These are phyloP conservation scores for Claviceps sp. DNA, from an alignment of 2,329 filamentous ascomycete species.

Conservation along the genomic window DNA sequence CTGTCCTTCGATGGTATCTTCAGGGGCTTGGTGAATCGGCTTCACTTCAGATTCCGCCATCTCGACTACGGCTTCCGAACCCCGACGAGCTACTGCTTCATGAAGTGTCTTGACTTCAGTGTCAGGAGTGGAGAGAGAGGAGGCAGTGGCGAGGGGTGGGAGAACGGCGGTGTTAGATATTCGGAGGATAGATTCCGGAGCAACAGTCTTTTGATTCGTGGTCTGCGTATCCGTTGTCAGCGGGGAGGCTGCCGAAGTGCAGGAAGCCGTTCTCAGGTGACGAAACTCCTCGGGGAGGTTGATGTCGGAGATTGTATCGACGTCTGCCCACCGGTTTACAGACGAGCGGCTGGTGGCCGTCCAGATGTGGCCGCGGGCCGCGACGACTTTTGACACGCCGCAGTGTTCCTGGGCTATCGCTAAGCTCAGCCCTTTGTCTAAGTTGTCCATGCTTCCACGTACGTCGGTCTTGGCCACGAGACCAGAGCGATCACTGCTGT, in stretches of 20 bases:
- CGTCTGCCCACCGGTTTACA: conserved; percentile 81
- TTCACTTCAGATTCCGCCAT: conserved; percentile 25
- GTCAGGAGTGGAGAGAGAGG: conserved; percentile 39
- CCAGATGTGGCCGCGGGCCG: conserved; percentile 69
- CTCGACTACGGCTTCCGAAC: conserved; percentile 18
- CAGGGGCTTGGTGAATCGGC: conserved; percentile 54
- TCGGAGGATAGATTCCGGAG: conserved; percentile 62
- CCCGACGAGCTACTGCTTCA: conserved; percentile 26
- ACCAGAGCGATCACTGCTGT: conserved; percentile 85
- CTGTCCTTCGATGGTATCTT: conserved; percentile 84
- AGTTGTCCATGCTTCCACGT: conserved; percentile 47
- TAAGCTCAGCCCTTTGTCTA: conserved; percentile 80
- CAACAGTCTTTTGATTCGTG: conserved; percentile 49
- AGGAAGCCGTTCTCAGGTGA: conserved; percentile 34
- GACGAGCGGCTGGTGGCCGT: conserved; percentile 81
- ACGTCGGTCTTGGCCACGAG: conserved; percentile 95
- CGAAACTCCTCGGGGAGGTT: conserved; percentile 45
- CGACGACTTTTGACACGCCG: conserved; percentile 55
- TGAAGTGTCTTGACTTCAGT: conserved; percentile 41
- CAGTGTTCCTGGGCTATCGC: conserved; percentile 89
- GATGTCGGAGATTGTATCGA: conserved; percentile 64
- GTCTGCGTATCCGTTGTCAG: conserved; percentile 20
- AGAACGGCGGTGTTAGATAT: conserved; percentile 77
- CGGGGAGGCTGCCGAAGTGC: conserved; percentile 21
- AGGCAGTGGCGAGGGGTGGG: conserved; percentile 36